Evolutionary conservation across 257 asterid species (phyloP), one percentile per base, ranked within the genome.

Genomic region (Lavandula angustifolia): DNA sequence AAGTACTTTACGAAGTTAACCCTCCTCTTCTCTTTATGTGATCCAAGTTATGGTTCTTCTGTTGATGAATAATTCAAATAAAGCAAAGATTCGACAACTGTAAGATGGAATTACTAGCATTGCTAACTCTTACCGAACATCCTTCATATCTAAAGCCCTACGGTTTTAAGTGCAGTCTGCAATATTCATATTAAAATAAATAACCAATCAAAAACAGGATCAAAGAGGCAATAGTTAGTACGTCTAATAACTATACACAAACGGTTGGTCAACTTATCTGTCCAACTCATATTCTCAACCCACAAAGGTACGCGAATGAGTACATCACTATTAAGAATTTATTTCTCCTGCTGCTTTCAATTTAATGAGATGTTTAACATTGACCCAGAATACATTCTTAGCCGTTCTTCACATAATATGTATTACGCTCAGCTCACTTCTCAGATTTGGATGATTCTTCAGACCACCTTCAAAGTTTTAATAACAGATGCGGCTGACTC

Each of bases 11-110:
- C 50, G 18, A 62, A 27, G 47, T 16, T 10, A 27, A 38, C 14
- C 46, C 35, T 35, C 44, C 13, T 37, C 17, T 46, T 32, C 14
- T 46, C 32, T 16, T 46, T 35, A 38, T 37, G 44, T 40, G 6
- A 47, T 37, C 3, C 33, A 53, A 55, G 31, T 54, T 52, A 40
- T 14, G 67, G 27, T 54, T 47, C 51, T 38, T 17, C 9, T 27
- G 51, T 54, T 37, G 54, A 50, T 10, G 62, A 47, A 49, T 46
- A 55, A 27, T 67, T 60, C 65, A 66, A 34, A 32, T 41, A 46
- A 55, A 16, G 43, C 9, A 47, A 60, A 29, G 53, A 62, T 29
- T 64, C 33, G 53, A 56, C 35, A 35, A 63, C 6, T 29, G 54
- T 14, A n/a, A 35, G 37, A 58, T 57, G 49, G 44, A 66, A 54